Evolutionary conservation across 768 basidiomycete genomes (phyloP), one percentile per base, ranked within the genome.

Genomic region (Inosperma sp.): DNA sequence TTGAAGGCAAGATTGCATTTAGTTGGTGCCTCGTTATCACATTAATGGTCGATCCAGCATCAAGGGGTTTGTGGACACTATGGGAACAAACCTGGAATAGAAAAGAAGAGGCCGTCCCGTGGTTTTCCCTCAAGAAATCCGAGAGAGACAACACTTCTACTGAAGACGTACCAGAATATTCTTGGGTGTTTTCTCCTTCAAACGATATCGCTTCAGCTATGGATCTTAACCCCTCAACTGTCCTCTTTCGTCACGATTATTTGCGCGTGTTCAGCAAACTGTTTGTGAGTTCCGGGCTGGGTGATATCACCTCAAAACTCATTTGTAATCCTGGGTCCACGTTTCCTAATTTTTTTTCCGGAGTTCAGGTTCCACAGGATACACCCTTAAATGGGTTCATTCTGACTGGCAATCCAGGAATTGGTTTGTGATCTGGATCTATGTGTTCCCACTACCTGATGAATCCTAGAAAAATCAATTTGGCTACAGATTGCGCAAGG

Each of bases 221-320:
- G 25, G 5, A 17, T 1, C 41, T 42, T 42, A 16, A 42, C 4
- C 41, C 25, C 7, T 8, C 12, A 9, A 42, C 25, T 27, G 25
- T 42, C 25, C 41, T 42, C 41, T 42, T 42, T 27, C 41, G 41
- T 25, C 25, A 42, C 25, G 41, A 42, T 10, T 42, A 42, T 42
- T 27, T 42, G n/a, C 41, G 41, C n/a, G 25, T 17, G 14, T 27
- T 27, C 14, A 27, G 25, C 25, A 3, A 42, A 27, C 41, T 42
- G 14, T 42, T 42, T 27, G 14, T 16, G 41, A 42, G 25, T 42
- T 42, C 41, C 13, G 41, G n/a, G 23, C 12, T 42, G 25, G 41
- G 41, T 25, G 1, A 16, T 42, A 26, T 42, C 25, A 42, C 19
- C 37, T 12, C 37, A 10, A 42, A 25, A 14, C 40, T 42, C 3